Conservation (phyloP, 1,284 basidiomycete species). For the Polyporus tsugae region DNA sequence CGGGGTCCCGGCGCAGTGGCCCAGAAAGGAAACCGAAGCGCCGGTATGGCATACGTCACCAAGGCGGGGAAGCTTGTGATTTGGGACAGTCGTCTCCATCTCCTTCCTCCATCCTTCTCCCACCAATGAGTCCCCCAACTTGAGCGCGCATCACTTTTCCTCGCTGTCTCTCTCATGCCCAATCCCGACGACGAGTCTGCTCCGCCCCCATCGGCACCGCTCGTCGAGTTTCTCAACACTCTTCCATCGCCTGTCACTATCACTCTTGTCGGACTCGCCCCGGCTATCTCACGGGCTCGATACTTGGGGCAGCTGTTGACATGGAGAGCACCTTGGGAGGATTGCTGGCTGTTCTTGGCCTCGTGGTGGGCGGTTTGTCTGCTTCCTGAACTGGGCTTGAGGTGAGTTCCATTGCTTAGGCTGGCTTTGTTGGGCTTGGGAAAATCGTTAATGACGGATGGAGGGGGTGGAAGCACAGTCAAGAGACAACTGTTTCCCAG, state of each 20-base stretch:
- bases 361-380: slow-evolving; percentile 85
- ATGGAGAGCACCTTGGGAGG: slow-evolving; percentile 71
- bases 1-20: too few species aligned
- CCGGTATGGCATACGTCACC: slow-evolving; percentile 13
- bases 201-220: slow-evolving; percentile 38
- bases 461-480: too few species aligned
- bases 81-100: not conserved
- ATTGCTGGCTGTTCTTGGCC: slow-evolving; percentile 73
- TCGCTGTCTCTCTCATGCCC: slow-evolving; percentile 29
- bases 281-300: slow-evolving; percentile 59
- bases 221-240: slow-evolving; percentile 60
- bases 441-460: not conserved
- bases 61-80: slow-evolving; percentile 29
- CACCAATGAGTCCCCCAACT: not conserved
- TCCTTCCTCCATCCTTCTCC: not conserved
- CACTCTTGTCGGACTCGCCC: slow-evolving; percentile 66
- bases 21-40: not conserved
- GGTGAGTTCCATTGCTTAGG: slow-evolving; percentile 47
- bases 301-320: slow-evolving; percentile 60
- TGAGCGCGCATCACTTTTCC: not conserved
- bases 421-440: not conserved
- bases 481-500: too few species aligned
- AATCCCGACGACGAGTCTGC: slow-evolving; percentile 28
- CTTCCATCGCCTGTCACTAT: slow-evolving; percentile 68
- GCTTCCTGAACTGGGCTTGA: slow-evolving; percentile 60